Evolutionary conservation across 495 filamentous ascomycete genomes (phyloP).

Genomic region (Penicillium chermesinum): DNA sequence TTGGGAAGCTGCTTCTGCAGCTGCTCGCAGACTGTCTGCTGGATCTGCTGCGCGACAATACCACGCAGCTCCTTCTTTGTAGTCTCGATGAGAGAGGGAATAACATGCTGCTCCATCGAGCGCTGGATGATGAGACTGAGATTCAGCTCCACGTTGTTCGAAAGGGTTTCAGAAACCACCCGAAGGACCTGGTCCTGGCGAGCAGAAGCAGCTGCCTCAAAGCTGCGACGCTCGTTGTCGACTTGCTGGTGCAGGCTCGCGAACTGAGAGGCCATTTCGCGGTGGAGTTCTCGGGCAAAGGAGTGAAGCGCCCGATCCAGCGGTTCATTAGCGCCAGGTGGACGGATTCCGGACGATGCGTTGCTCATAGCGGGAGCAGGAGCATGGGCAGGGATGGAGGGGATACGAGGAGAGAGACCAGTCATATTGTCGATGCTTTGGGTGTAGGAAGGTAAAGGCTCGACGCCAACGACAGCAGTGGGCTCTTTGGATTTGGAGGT

Average conservation of each 20-base stretch:
- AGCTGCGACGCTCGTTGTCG: constrained; percentile 59
- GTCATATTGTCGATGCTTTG: constrained; percentile 18
- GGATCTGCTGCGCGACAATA: constrained; percentile 45
- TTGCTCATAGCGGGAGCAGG: background rate
- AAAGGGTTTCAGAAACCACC: constrained; percentile 79
- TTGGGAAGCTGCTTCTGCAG: constrained; percentile 52
- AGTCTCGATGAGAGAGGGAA: constrained; percentile 51
- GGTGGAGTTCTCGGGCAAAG: background rate
- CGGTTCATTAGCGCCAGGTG: constrained; percentile 1
- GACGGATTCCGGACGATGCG: constrained; percentile 33
- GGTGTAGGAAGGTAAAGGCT: constrained; percentile 11
- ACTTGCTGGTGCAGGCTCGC: constrained; percentile 56
- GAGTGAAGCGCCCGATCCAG: background rate
- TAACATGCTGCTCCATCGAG: constrained; percentile 60
- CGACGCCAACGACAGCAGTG: constrained; percentile 13
- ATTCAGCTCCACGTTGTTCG: constrained; percentile 82
- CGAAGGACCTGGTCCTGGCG: constrained; percentile 77
- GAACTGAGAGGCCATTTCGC: constrained; percentile 34
- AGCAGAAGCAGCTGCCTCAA: constrained; percentile 59
- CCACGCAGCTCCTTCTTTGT: constrained; percentile 57
- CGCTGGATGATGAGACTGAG: constrained; percentile 63
- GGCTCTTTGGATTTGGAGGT: constrained; percentile 30
- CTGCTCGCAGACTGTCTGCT: constrained; percentile 45
- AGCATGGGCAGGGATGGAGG: background rate
- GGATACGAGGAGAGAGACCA: background rate